These are phyloP conservation scores for Lathyrus tuberosus DNA, from an alignment of 306 rosid species.

Conservation along the genomic window DNA sequence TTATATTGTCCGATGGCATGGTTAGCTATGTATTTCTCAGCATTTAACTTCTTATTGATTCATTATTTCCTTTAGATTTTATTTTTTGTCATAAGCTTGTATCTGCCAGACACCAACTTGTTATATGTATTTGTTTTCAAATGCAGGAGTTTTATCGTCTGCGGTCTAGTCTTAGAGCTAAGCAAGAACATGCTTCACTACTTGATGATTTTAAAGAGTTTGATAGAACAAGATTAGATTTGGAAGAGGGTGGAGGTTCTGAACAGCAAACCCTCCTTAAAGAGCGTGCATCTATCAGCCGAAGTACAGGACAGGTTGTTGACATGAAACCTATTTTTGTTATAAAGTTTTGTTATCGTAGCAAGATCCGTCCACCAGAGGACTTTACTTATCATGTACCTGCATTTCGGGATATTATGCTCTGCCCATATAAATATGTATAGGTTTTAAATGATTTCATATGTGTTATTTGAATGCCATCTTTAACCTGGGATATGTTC, in stretches of 20 bases:
- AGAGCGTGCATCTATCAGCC: conserved; percentile 84
- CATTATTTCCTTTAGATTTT: neutral
- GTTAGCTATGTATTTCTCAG: too few species aligned
- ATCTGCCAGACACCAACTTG: conserved; percentile 42
- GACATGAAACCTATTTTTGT: conserved; percentile 29
- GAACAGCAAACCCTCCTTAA: conserved; percentile 74
- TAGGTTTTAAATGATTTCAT: neutral
- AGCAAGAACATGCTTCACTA: conserved; percentile 94
- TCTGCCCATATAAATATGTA: neutral
- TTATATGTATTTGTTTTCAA: conserved; percentile 54
- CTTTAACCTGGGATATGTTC: neutral
- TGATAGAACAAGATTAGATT: conserved; percentile 87
- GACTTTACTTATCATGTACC: neutral
- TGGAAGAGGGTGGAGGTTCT: conserved; percentile 79
- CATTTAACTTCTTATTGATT: neutral
- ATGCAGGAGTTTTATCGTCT: conserved; percentile 97
- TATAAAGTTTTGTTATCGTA: conserved; percentile 9
- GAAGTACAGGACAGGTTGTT: conserved; percentile 90
- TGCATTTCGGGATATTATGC: neutral
- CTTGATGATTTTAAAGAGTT: conserved; percentile 96
- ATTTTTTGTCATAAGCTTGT: conserved; percentile 27
- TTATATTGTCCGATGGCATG: too few species aligned
- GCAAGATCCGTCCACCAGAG: neutral
- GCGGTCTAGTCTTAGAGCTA: conserved; percentile 78
- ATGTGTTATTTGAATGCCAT: neutral